Evolutionary conservation across 345 rosid genomes (phyloP), one percentile per base, ranked within the genome.

Genomic region (Eucalyptus microcorys): DNA sequence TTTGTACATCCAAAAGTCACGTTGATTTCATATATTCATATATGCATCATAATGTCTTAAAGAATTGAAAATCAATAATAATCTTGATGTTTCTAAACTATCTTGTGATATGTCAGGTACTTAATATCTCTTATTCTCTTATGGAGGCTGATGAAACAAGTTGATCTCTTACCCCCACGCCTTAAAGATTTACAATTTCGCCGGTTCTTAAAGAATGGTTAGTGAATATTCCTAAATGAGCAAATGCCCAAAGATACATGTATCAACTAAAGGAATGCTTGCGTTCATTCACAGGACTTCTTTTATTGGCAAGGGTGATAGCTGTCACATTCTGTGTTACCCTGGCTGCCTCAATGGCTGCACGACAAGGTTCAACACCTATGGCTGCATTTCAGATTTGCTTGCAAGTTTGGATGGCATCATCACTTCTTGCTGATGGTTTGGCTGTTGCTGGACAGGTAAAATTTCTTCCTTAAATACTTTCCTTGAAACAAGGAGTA

Each of bases 371-470:
- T 83, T 15, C 99, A 6, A 95, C 95, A 4, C 94, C 95, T 12
- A 97, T 97, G 99, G 99, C 98, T 40, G 98, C 99, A 10, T 97
- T 97, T 86, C 98, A 97, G 90, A 92, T 96, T 26, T 98, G 99
- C 89, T 92, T 98, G 76, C 99, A 98, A 89, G 98, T 98, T 86
- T 98, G 99, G 99, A 85, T 98, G 90, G 95, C 98, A 24, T 95
- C 99, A 26, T 98, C 99, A 50, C 98, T 98, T 86, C 99, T 98
- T 15, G 96, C 98, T 7, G 99, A 98, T 92, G 99, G 99, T 59
- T 92, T 98, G 89, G 99, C 99, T 9, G 96, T 97, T 86, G 99
- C 98, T n/a, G 99, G 97, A 86, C 99, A 98, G 98, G 99, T 96
- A 15, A 81, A 40, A 40, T 14, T 37, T 27, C 85, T 80, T 26